phyloP scores from a whole-genome alignment of 2,329 filamentous ascomycete species.

The Torrubiella hemipterigena region DNA sequence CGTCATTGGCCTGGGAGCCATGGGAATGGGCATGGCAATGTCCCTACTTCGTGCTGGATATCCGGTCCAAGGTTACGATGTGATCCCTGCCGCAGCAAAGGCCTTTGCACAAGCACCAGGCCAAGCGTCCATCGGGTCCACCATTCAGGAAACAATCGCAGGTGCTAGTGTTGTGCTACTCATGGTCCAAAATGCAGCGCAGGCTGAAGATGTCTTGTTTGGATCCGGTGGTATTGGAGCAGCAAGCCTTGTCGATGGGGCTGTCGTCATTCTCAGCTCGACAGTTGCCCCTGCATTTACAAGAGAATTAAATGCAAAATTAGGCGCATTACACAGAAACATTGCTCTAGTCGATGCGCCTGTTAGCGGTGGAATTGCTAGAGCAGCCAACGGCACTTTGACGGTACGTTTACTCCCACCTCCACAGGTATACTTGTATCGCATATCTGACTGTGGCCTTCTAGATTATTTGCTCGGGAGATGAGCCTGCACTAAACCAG shows the following conservation, averaged over 20 bases:
- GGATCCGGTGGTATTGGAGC: constrained; percentile 15
- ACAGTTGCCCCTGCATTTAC: constrained; percentile 22
- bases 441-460: constrained; percentile 2
- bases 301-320: constrained; percentile 9
- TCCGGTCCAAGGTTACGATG: constrained; percentile 20
- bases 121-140: constrained; percentile 11
- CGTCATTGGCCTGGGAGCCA: constrained; percentile 23
- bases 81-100: constrained; percentile 15
- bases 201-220: constrained; percentile 20
- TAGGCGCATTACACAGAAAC: constrained; percentile 12
- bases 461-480: constrained; percentile 21
- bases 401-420: constrained; percentile 13
- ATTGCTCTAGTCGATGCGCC: constrained; percentile 21
- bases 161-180: constrained; percentile 18
- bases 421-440: no score
- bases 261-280: constrained; percentile 21
- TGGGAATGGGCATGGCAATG: constrained; percentile 24
- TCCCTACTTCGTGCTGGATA: constrained; percentile 20
- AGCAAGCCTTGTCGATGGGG: constrained; percentile 12
- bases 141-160: constrained; percentile 15
- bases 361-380: constrained; percentile 23
- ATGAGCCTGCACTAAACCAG: constrained; percentile 10
- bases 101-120: constrained; percentile 15
- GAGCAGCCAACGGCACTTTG: constrained; percentile 21
- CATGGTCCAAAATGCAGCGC: constrained; percentile 23